phyloP scores from a whole-genome alignment of 345 rosid genomes.

The Jatropha curcas region DNA sequence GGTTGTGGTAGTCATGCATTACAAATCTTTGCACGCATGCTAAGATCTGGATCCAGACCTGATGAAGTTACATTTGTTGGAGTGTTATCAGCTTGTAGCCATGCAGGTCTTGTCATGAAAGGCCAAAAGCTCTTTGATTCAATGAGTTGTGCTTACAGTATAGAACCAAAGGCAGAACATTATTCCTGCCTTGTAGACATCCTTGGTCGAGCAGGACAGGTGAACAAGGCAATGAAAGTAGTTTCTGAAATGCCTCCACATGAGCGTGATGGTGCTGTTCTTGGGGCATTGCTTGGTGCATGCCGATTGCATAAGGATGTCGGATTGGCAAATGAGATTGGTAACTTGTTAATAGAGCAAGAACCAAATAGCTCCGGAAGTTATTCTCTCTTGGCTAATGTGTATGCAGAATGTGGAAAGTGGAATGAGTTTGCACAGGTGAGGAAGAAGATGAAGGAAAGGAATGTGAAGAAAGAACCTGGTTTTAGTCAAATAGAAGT shows the following conservation, averaged over 20 bases:
- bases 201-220: conserved; percentile 40
- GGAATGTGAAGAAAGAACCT: conserved; percentile 39
- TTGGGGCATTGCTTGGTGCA: conserved; percentile 43
- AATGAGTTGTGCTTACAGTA: conserved; percentile 31
- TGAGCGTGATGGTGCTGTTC: conserved; percentile 35
- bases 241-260: conserved; percentile 30
- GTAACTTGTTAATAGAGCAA: conserved; percentile 32
- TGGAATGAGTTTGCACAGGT: conserved; percentile 42
- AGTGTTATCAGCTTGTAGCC: conserved; percentile 43
- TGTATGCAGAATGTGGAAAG: conserved; percentile 34
- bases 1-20: conserved; percentile 38
- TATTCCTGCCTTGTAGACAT: conserved; percentile 24
- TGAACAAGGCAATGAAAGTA: conserved; percentile 36
- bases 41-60: conserved; percentile 37
- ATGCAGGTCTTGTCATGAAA: conserved; percentile 39
- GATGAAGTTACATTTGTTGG: conserved; percentile 44
- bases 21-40: conserved; percentile 35
- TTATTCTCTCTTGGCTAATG: conserved; percentile 39
- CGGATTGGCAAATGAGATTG: conserved; percentile 28
- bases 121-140: conserved; percentile 33
- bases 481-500: conserved; percentile 44
- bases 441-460: conserved; percentile 45
- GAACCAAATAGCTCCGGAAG: conserved; percentile 32
- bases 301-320: conserved; percentile 35
- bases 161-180: background rate